Evolutionary conservation across 208 protist species (phyloP).

Genomic region (Leishmania tarentolae): DNA sequence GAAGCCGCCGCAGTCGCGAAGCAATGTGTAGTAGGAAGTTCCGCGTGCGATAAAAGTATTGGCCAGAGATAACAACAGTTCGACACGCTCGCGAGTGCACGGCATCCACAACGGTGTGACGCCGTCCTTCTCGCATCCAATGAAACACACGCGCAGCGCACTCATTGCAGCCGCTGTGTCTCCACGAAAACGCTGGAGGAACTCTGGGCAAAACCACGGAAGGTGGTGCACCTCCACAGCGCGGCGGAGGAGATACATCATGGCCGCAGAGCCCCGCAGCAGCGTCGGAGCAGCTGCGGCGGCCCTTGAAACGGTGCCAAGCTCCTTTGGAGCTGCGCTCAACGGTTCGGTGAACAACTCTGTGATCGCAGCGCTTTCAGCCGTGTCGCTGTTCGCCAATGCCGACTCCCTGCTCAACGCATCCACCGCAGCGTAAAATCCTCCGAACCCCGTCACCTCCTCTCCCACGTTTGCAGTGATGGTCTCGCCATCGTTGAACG

Average conservation of each 20-base stretch:
- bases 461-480: conserved; percentile 33
- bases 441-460: conserved; percentile 39
- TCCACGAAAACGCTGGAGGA: conserved; percentile 39
- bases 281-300: conserved; percentile 1
- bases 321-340: not conserved
- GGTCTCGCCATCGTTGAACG: not conserved
- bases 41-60: conserved; percentile 19
- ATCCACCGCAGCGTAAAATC: conserved; percentile 55
- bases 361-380: not conserved
- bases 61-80: conserved; percentile 59
- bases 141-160: conserved; percentile 59
- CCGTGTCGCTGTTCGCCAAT: not conserved
- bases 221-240: conserved; percentile 63
- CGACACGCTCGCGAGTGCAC: conserved; percentile 53
- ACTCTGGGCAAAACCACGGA: conserved; percentile 66
- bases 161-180: conserved; percentile 35
- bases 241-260: conserved; percentile 68
- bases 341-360: not conserved
- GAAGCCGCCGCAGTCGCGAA: conserved; percentile 41
- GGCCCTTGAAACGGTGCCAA: not conserved
- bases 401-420: not conserved
- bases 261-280: conserved; percentile 78
- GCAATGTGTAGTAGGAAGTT: conserved; percentile 61
- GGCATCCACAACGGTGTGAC: conserved; percentile 79
- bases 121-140: conserved; percentile 58